Evolutionary conservation across 306 rosid species (phyloP), one percentile per base, ranked within the genome.

Genomic region (Fragaria vesca): DNA sequence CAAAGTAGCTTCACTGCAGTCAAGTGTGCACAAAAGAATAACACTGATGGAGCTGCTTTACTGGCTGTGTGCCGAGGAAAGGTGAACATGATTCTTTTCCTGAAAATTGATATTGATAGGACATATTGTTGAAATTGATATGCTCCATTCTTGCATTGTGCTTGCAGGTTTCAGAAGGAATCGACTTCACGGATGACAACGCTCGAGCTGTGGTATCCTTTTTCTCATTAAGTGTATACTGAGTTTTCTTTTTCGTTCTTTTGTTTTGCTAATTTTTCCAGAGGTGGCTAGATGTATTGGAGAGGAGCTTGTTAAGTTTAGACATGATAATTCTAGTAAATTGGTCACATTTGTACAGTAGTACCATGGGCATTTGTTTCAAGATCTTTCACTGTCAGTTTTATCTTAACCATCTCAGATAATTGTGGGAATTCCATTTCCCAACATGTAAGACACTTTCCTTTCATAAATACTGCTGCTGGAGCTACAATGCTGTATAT

Each of bases 121-220:
- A 15, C 16, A 24, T 13, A 55, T 38, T 73, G 42, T 40, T 40
- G n/a, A 57, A 11, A 15, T 80, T 84, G 3, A 74, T 67, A 73
- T 80, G 70, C 85, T 81, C 71, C 69, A 11, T 80, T 80, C 40
- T 48, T 73, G 8, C 76, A 17, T 26, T 50, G 70, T 85, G 76
- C 86, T 74, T 86, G 87, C 93, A 94, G 98, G 92, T 94, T 83
- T 92, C 98, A 48, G 98, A 95, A 82, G 97, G 98, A 84, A 89
- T 95, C 57, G 98, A 95, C 86, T 95, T 95, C 82, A 82, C 97
- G 24, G 93, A 95, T 87, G 98, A 92, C 77, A 87, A 95, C 81
- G 98, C 98, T 74, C 87, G 98, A 79, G 93, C 77, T 61, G 97
- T 95, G 76, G 98, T 95, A 95, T 95, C 98, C 97, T 92, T 88